A percentile compares a stretch with the other conserved stretches of the same genome.
Evolutionary conservation across 352 stramenopile species (phyloP).

Genomic region (Phytophthora capsici): DNA sequence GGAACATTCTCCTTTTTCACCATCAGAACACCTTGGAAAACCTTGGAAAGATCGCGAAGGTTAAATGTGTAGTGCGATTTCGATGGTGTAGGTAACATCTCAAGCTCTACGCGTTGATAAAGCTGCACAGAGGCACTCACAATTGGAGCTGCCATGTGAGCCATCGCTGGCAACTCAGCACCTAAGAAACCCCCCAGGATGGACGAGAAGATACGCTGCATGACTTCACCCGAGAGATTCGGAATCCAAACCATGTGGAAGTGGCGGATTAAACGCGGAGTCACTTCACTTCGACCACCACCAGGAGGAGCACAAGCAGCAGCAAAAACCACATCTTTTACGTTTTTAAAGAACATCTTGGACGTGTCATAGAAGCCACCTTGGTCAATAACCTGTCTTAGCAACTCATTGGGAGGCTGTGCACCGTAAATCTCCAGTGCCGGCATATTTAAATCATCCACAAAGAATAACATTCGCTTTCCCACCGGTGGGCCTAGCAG

Average conservation of each 20-base stretch:
- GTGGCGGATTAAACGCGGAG: constrained; percentile 84
- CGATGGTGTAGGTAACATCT: constrained; percentile 91
- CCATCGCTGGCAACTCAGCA: constrained; percentile 69
- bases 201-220: constrained; percentile 91
- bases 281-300: constrained; percentile 88
- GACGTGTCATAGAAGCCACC: constrained; percentile 90
- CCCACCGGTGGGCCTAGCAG: constrained; percentile 70
- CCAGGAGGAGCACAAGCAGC: constrained; percentile 88
- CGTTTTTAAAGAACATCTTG: constrained; percentile 95
- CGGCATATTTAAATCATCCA: constrained; percentile 95
- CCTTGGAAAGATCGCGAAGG: constrained; percentile 92
- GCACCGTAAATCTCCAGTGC: constrained; percentile 93
- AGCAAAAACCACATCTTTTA: constrained; percentile 87
- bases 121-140: constrained; percentile 89
- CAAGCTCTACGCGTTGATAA: constrained; percentile 88
- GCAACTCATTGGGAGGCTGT: constrained; percentile 91
- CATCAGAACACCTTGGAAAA: constrained; percentile 95
- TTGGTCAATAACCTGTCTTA: constrained; percentile 93
- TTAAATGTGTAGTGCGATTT: constrained; percentile 97
- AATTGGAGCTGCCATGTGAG: constrained; percentile 78
- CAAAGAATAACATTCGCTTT: constrained; percentile 89
- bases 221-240: constrained; percentile 81
- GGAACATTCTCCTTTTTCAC: constrained; percentile 80
- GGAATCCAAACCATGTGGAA: constrained; percentile 94
- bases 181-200: constrained; percentile 91